Base-by-base conservation (phyloP, 78 protist genomes). In the Isochrysis galbana region DNA sequence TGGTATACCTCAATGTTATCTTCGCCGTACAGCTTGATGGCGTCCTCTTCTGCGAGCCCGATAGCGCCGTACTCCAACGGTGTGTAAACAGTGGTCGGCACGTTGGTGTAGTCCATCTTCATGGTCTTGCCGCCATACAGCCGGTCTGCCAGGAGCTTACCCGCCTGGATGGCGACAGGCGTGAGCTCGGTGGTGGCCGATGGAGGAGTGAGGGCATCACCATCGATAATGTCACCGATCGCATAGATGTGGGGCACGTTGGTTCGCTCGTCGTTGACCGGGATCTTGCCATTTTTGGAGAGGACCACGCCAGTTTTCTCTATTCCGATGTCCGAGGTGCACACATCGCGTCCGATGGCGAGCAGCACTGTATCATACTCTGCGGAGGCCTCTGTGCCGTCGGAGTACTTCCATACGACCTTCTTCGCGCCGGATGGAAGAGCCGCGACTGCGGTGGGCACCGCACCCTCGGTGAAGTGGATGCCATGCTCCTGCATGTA, bases 21-120 rank as follows among this genome's bases (percentile, higher is more conserved):
- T 89, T 95, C 94, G 44, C 98, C 98, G 84, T 61, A 95, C 61
- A 3, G 0, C 47, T 29, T 54, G 69, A 78, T 47, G 34, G 99
- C 99, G 4, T 91, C 95, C 91, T 98, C 99, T 72, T 98, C 98
- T 36, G 93, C 1, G 39, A 94, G 44, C 25, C 99, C 99, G 89
- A 89, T 14, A 83, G 89, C 34, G 22, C 99, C 99, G 82, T 98
- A 98, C 94, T 98, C 98, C 25, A 97, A 54, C 42, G 99, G 99
- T 42, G 99, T 98, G 93, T 97, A 98, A 38, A 98, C 98, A 2
- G 99, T 69, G n/a, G 99, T 98, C 7, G 98, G 97, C 25, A 98
- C 98, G 36, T 0, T 0, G 22, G 25, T 7, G 46, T 46, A 80
- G 89, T 93, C 92, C 96, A 96, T 95, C 45, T 26, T 45, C 80